Evolutionary conservation across 2,329 filamentous ascomycete species (phyloP), one percentile per base, ranked within the genome.

Genomic region (Xylaria sp.): DNA sequence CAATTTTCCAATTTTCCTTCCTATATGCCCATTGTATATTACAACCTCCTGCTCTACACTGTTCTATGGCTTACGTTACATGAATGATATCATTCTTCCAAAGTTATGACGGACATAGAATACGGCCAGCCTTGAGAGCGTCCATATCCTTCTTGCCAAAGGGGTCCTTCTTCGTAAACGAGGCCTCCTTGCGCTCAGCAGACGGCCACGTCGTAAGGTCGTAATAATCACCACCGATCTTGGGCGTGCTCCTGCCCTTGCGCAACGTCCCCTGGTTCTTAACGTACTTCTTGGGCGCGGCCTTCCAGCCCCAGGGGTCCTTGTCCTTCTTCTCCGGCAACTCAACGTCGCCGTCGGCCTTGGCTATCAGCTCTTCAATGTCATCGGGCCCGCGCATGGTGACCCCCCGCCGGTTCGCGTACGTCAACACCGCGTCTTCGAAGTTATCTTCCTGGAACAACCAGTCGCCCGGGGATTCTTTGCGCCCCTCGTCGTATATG

Each of bases 221-320:
- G 3, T 77, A 67, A 0, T 33, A 20, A 60, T 83, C 81, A 0
- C 81, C 81, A 3, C 81, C 81, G 20, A 82, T 79, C 17, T 36
- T 36, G 2, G 54, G 20, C 15, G 53, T 36, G 17, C 42, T 22
- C 36, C 60, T 71, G 7, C 49, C n/a, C 10, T 2, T 22, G 4
- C 11, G 10, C 5, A 50, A 45, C 10, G 3, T 54, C 13, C 31
- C 65, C 1, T 53, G 13, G 47, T 75, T 72, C 33, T 72, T 61
- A 17, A 65, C 67, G 58, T 78, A 76, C 36, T 71, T 49, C 31
- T 69, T 69, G 10, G 76, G 54, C n/a, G 59, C 66, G 11, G 67
- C 66, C 20, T 67, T 69, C 62, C 69, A 77, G 1, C 69, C 71
- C 75, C 74, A 80, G 1, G 74, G 74, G 50, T 76, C 73, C 10